A percentile compares a stretch with the other conserved stretches of the same genome.
phyloP scores from a whole-genome alignment of 2,329 filamentous ascomycete genomes.

The Stachybotrys echinatus region DNA sequence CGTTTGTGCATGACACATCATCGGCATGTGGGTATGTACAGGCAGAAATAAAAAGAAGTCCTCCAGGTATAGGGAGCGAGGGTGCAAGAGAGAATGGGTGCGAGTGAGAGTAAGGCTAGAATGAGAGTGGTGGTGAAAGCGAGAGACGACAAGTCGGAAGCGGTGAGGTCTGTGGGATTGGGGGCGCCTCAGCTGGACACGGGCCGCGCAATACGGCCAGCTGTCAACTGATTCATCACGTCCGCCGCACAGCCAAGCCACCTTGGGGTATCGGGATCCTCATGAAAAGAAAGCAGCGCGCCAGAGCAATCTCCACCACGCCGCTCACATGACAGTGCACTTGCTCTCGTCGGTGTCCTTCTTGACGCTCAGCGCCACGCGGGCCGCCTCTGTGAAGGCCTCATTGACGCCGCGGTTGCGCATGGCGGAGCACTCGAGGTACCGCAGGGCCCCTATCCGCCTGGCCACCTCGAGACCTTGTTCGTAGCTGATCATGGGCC shows the following conservation, averaged over 20 bases:
- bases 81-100: too few relatives aligned
- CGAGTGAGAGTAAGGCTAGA: too few relatives aligned
- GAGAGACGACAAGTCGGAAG: not conserved
- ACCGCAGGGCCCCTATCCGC: conserved; percentile 86
- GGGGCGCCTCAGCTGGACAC: too few relatives aligned
- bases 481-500: conserved; percentile 80
- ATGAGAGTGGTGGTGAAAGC: too few relatives aligned
- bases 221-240: too few relatives aligned
- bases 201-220: too few relatives aligned
- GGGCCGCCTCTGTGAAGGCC: conserved; percentile 94
- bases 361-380: conserved; percentile 77
- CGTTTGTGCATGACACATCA: not conserved
- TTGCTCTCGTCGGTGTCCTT: conserved; percentile 58
- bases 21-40: not conserved
- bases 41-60: not conserved
- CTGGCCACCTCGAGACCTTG: conserved; percentile 87
- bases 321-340: conserved; percentile 54
- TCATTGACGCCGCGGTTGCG: conserved; percentile 97
- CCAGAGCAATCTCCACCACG: not conserved
- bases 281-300: not conserved
- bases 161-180: too few relatives aligned
- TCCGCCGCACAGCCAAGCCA: too few relatives aligned
- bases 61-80: too few relatives aligned
- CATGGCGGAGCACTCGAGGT: conserved; percentile 98
- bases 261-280: not conserved